A percentile compares a stretch with the other conserved stretches of the same genome.
These are phyloP conservation scores for Spatholobus suberectus DNA, from an alignment of 306 rosid genomes.

Conservation along the genomic window DNA sequence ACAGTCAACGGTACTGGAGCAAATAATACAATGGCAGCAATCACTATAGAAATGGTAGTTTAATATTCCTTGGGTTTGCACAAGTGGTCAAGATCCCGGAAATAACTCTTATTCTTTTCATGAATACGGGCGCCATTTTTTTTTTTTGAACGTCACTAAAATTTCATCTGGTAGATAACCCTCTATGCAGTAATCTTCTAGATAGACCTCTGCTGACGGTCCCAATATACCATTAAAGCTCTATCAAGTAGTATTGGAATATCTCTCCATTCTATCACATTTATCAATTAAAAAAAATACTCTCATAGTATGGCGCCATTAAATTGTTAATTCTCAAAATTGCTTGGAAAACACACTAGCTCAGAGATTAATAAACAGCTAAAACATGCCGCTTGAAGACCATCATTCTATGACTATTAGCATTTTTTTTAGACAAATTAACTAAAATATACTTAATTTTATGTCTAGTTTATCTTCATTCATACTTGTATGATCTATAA, in stretches of 20 bases:
- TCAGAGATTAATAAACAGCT: not conserved
- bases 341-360: not conserved
- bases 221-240: too few species aligned
- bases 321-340: not conserved
- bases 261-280: too few species aligned
- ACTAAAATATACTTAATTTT: not conserved
- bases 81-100: too few species aligned
- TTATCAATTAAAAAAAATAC: too few species aligned
- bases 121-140: too few species aligned
- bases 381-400: not conserved
- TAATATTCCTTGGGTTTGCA: too few species aligned
- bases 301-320: not conserved
- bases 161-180: too few species aligned
- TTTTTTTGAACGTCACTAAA: too few species aligned
- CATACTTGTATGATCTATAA: not conserved
- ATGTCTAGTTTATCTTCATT: not conserved
- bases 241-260: too few species aligned
- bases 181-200: too few species aligned
- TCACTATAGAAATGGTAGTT: not conserved
- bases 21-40: not conserved
- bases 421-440: not conserved
- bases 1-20: not conserved
- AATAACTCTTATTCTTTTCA: too few species aligned
- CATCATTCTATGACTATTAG: not conserved
- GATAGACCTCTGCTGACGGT: too few species aligned